These are phyloP conservation scores for Linnemannia zychae DNA, from an alignment of 192 early-diverging fungal species.

Conservation along the genomic window DNA sequence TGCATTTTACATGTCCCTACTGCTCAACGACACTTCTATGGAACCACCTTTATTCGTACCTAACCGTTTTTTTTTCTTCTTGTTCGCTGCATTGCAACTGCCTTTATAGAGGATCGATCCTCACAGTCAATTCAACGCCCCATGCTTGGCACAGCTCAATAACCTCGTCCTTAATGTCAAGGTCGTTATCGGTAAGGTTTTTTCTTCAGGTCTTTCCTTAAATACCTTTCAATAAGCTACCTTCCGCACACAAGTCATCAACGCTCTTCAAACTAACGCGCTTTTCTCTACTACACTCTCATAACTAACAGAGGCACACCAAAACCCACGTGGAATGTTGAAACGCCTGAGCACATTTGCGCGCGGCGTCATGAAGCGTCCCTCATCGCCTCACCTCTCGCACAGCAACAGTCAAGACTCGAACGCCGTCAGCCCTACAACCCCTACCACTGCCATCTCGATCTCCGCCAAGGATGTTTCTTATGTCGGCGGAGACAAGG, in stretches of 20 bases:
- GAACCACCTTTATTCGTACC: not conserved
- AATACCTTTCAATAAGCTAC: not conserved
- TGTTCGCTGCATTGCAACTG: not conserved
- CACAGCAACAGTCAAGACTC: not conserved
- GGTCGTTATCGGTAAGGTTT: conserved; percentile 13
- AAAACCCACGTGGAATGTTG: conserved; percentile 39
- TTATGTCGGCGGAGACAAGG: not conserved
- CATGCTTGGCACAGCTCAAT: conserved; percentile 34
- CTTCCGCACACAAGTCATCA: not conserved
- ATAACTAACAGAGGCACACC: conserved; percentile 25
- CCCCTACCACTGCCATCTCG: not conserved
- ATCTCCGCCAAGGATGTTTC: not conserved
- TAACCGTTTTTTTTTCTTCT: not conserved
- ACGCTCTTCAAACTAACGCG: not conserved
- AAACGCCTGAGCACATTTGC: conserved; percentile 50
- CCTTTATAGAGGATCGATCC: conserved; percentile 38
- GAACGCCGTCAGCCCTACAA: not conserved
- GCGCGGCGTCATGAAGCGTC: conserved; percentile 34
- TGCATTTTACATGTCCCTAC: not conserved
- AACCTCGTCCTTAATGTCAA: conserved; percentile 25
- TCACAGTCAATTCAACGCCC: not conserved
- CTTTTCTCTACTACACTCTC: not conserved
- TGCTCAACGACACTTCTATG: not conserved
- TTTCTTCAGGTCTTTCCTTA: not conserved
- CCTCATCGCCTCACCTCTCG: not conserved